A percentile compares a stretch with the other conserved stretches of the same genome.
These are phyloP conservation scores for Fusarium hostae DNA, from an alignment of 2,329 filamentous ascomycete species.

Conservation along the genomic window DNA sequence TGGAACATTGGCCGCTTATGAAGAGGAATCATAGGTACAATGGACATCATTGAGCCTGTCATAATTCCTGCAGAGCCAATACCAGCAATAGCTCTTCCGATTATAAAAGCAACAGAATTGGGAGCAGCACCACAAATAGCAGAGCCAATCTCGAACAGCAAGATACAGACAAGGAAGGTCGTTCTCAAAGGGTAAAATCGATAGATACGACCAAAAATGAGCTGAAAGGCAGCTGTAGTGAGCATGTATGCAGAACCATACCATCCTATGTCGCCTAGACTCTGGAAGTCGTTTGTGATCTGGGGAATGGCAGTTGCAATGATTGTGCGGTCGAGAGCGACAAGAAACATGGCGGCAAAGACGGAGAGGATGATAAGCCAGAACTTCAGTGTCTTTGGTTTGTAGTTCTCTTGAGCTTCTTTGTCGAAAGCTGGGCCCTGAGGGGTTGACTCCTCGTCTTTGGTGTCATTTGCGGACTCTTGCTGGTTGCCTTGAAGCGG, in stretches of 20 bases:
- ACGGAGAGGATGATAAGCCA: constrained; percentile 66
- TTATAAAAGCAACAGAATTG: constrained; percentile 63
- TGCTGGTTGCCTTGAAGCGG: background rate
- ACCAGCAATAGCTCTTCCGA: constrained; percentile 67
- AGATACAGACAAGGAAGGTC: constrained; percentile 59
- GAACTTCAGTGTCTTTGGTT: constrained; percentile 64
- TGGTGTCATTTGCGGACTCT: constrained; percentile 13
- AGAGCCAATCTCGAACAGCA: constrained; percentile 66
- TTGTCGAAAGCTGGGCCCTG: constrained; percentile 36
- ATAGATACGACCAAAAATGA: constrained; percentile 65
- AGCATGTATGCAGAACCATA: constrained; percentile 72
- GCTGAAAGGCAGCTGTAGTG: constrained; percentile 65
- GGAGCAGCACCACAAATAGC: constrained; percentile 65
- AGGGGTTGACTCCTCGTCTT: constrained; percentile 27
- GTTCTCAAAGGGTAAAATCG: constrained; percentile 63
- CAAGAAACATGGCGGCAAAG: constrained; percentile 66
- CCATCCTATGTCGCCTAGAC: constrained; percentile 71
- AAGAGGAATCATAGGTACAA: constrained; percentile 68
- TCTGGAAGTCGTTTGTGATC: constrained; percentile 68
- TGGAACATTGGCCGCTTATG: constrained; percentile 70
- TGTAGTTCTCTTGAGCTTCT: constrained; percentile 56
- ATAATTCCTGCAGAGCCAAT: constrained; percentile 68
- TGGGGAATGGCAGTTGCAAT: constrained; percentile 64
- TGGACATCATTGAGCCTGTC: constrained; percentile 65
- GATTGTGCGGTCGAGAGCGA: constrained; percentile 68